phyloP scores from a whole-genome alignment of 805 yeast species.

The baker's yeast (Saccharomyces cerevisiae) region DNA sequence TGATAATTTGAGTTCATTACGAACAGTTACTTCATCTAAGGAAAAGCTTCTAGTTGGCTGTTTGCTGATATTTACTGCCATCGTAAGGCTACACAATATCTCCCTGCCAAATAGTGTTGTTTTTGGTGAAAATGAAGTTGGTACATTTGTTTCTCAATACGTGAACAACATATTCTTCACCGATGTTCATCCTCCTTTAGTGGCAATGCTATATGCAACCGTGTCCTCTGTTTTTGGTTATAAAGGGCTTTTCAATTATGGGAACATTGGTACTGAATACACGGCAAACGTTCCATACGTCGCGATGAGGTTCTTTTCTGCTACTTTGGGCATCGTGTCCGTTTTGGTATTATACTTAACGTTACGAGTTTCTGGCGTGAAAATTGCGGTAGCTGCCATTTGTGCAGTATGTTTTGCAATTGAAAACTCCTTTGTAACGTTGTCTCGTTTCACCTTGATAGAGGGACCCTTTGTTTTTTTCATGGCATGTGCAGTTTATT shows the following conservation, averaged over 20 bases:
- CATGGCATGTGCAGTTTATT: slow-evolving; percentile 62
- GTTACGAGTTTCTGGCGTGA: slow-evolving; percentile 65
- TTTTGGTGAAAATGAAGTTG: slow-evolving; percentile 87
- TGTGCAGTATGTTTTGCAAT: slow-evolving; percentile 48
- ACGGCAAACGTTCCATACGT: slow-evolving; percentile 53
- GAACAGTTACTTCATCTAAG: slow-evolving; percentile 31
- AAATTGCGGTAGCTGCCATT: slow-evolving; percentile 50
- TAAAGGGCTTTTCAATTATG: slow-evolving; percentile 60
- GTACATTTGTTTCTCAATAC: slow-evolving; percentile 85
- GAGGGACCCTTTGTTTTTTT: slow-evolving; percentile 72
- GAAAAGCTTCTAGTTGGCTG: slow-evolving; percentile 37
- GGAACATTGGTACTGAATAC: slow-evolving; percentile 51
- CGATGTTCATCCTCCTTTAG: slow-evolving; percentile 74
- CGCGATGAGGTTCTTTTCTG: slow-evolving; percentile 62
- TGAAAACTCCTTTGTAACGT: slow-evolving; percentile 61
- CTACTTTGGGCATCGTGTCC: slow-evolving; percentile 59
- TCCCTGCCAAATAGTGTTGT: slow-evolving; percentile 72
- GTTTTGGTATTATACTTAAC: slow-evolving; percentile 58
- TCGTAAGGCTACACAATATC: slow-evolving; percentile 55
- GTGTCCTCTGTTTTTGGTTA: slow-evolving; percentile 60
- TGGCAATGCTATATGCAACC: slow-evolving; percentile 64
- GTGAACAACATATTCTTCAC: slow-evolving; percentile 53
- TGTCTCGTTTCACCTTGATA: slow-evolving; percentile 62
- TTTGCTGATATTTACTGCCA: slow-evolving; percentile 42
- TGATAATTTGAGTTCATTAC: slow-evolving; percentile 31